Conservation (phyloP, 805 yeast species). For the Brettanomyces sp. region DNA sequence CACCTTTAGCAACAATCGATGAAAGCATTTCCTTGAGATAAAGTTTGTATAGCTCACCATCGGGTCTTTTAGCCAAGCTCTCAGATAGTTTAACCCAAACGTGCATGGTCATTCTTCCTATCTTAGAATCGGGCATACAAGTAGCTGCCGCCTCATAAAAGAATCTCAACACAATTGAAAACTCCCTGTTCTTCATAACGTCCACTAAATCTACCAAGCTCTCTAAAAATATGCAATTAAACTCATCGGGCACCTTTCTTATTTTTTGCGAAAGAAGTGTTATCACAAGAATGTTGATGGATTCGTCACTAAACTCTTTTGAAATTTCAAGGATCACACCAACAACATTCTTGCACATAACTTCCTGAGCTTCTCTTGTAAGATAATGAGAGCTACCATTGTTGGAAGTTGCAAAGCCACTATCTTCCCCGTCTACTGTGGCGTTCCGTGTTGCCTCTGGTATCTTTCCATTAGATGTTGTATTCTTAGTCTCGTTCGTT, state of each 20-base stretch:
- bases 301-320: slow-evolving; percentile 54
- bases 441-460: neutral
- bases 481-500: neutral
- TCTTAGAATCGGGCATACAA: slow-evolving; percentile 31
- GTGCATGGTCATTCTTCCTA: slow-evolving; percentile 14
- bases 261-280: slow-evolving; percentile 78
- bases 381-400: slow-evolving; percentile 10
- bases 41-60: slow-evolving; percentile 40
- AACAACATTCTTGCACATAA: slow-evolving; percentile 55
- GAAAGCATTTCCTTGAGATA: slow-evolving; percentile 61
- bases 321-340: slow-evolving; percentile 61
- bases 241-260: slow-evolving; percentile 34
- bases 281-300: slow-evolving; percentile 68
- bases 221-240: slow-evolving; percentile 46
- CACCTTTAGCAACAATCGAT: slow-evolving; percentile 68
- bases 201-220: slow-evolving; percentile 61
- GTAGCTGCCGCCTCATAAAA: slow-evolving; percentile 40
- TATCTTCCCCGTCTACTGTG: slow-evolving; percentile 20
- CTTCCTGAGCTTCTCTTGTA: slow-evolving; percentile 17
- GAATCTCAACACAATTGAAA: slow-evolving; percentile 49
- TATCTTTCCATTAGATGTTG: neutral
- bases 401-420: slow-evolving; percentile 22
- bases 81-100: slow-evolving; percentile 41
- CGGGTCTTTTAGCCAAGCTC: slow-evolving; percentile 21
- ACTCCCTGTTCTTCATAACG: slow-evolving; percentile 54